These are phyloP conservation scores for Plasmodium fragile DNA, from an alignment of 169 alveolate genomes.

Conservation along the genomic window DNA sequence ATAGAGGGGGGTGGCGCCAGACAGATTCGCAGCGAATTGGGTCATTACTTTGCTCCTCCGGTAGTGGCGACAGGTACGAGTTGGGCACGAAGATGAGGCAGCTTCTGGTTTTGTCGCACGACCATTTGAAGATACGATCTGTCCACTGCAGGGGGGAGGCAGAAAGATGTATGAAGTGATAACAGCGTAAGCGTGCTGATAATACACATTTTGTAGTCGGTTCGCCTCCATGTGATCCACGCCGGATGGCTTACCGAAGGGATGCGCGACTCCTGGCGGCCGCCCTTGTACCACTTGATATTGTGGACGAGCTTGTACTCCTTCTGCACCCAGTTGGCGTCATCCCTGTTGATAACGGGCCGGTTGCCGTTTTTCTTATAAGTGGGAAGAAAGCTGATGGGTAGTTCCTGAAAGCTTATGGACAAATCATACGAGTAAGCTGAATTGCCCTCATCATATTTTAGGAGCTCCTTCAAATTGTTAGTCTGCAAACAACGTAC, in stretches of 20 bases:
- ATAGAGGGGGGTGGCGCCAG: neutral
- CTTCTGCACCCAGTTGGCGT: constrained; percentile 83
- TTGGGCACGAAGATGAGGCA: constrained; percentile 81
- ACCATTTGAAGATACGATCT: constrained; percentile 87
- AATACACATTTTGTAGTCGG: neutral
- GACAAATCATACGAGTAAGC: constrained; percentile 31
- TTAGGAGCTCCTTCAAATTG: constrained; percentile 55
- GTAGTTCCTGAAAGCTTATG: constrained; percentile 87
- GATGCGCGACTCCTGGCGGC: constrained; percentile 81
- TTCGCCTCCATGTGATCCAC: neutral
- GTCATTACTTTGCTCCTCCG: constrained; percentile 70
- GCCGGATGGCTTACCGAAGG: constrained; percentile 81
- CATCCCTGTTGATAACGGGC: constrained; percentile 79
- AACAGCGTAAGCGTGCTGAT: neutral
- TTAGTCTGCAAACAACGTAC: constrained; percentile 61
- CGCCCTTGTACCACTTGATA: constrained; percentile 88
- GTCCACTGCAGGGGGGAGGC: constrained; percentile 81
- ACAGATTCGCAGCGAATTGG: neutral
- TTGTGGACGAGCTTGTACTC: constrained; percentile 84
- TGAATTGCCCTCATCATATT: constrained; percentile 50
- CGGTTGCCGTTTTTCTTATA: constrained; percentile 88
- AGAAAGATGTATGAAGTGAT: too few relatives aligned
- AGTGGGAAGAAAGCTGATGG: constrained; percentile 85
- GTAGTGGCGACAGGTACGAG: constrained; percentile 79
- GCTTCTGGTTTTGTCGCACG: constrained; percentile 77